phyloP scores from a whole-genome alignment of 352 stramenopile species.

The Lagenidium giganteum region DNA sequence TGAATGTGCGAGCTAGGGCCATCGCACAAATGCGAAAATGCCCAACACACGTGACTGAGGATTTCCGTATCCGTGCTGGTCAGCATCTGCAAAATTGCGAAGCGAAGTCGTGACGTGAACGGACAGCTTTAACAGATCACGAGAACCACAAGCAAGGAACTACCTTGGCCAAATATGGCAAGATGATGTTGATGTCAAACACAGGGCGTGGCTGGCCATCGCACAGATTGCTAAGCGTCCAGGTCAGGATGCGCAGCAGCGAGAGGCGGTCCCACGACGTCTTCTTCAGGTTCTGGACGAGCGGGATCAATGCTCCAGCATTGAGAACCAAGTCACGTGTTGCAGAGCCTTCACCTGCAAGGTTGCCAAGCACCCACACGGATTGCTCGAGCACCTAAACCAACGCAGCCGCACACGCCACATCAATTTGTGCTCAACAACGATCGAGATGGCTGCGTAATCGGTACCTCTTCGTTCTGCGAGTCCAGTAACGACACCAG shows the following conservation, averaged over 20 bases:
- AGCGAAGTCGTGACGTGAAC: too few relatives aligned
- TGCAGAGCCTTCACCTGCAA: conserved; percentile 85
- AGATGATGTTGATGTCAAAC: conserved; percentile 87
- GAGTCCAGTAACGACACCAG: conserved; percentile 89
- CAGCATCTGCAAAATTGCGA: conserved; percentile 77
- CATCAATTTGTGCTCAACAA: not conserved
- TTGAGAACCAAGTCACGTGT: conserved; percentile 86
- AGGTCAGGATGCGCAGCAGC: conserved; percentile 88
- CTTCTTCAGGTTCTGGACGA: conserved; percentile 89
- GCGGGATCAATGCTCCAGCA: conserved; percentile 72
- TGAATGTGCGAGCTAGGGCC: conserved; percentile 96
- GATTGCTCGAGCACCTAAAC: conserved; percentile 89
- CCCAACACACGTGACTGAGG: conserved; percentile 93
- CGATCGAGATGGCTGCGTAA: not conserved
- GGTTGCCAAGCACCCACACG: conserved; percentile 91
- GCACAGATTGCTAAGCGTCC: conserved; percentile 92
- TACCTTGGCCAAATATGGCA: conserved; percentile 79
- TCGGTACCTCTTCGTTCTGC: conserved; percentile 84
- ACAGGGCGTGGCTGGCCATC: conserved; percentile 86
- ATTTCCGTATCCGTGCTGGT: conserved; percentile 94
- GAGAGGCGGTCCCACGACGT: conserved; percentile 77
- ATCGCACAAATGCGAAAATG: conserved; percentile 96
- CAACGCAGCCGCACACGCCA: too few relatives aligned
- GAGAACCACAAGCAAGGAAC: not conserved
- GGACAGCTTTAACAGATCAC: not conserved